Conservation (phyloP, 2,329 filamentous ascomycete species). For the Diaporthe citri region DNA sequence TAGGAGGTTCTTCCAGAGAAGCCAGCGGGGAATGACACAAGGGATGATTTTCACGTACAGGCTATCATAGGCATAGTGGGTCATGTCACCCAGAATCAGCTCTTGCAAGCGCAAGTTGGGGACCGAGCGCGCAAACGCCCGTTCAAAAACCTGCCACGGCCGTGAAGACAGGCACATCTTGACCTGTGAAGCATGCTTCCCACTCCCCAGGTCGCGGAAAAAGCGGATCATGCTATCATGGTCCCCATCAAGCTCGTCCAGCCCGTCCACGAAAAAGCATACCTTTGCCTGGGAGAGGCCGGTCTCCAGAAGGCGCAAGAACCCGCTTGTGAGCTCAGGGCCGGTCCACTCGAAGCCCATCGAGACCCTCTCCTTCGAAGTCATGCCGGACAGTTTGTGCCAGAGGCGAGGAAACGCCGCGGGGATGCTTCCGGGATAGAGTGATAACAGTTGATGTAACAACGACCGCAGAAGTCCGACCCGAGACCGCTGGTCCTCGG, state of each 20-base stretch:
- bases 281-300: conserved; percentile 42
- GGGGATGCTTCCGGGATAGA: conserved; percentile 45
- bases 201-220: conserved; percentile 39
- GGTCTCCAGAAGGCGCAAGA: conserved; percentile 43
- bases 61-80: conserved; percentile 41
- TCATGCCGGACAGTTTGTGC: conserved; percentile 46
- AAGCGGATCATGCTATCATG: conserved; percentile 43
- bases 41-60: conserved; percentile 23
- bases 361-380: conserved; percentile 47
- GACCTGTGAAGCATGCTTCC: conserved; percentile 38
- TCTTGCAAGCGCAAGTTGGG: conserved; percentile 45
- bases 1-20: background rate
- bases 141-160: conserved; percentile 46
- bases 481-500: conserved; percentile 53
- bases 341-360: conserved; percentile 49
- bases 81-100: conserved; percentile 45
- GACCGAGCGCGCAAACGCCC: conserved; percentile 42
- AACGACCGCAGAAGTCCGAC: conserved; percentile 53
- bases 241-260: conserved; percentile 47
- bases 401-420: conserved; percentile 48
- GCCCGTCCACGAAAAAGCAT: conserved; percentile 46
- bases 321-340: conserved; percentile 46
- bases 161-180: conserved; percentile 48
- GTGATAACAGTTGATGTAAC: conserved; percentile 51
- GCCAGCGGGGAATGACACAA: background rate